phyloP scores from a whole-genome alignment of 129 eudicot species.

The Arctium minus region DNA sequence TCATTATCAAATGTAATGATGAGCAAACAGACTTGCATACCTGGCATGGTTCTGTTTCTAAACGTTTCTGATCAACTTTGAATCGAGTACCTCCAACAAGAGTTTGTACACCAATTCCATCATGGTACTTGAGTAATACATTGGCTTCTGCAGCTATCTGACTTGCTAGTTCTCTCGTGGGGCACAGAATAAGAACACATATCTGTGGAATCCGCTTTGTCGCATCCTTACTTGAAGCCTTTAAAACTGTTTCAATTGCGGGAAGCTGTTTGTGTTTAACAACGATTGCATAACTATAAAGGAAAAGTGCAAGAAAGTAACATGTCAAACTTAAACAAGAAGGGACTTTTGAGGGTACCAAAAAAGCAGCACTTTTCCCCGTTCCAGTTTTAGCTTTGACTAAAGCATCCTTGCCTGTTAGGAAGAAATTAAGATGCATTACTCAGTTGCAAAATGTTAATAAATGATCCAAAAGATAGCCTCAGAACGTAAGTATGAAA shows the following conservation, averaged over 20 bases:
- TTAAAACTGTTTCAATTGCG: conserved; percentile 97
- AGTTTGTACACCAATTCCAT: conserved; percentile 76
- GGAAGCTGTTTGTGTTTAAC: conserved; percentile 95
- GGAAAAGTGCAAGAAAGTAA: not conserved
- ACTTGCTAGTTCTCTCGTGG: conserved; percentile 96
- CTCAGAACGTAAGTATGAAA: not conserved
- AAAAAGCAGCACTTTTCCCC: conserved; percentile 90
- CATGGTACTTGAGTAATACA: conserved; percentile 74
- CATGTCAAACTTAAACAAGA: not conserved
- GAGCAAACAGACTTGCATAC: conserved; percentile 30
- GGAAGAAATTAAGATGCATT: conserved; percentile 1
- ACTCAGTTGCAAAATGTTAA: not conserved
- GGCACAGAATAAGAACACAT: conserved; percentile 79
- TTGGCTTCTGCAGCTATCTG: conserved; percentile 94
- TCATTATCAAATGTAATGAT: not conserved
- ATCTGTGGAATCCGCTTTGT: conserved; percentile 57
- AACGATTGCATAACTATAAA: conserved; percentile 22
- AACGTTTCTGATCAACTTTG: conserved; percentile 76
- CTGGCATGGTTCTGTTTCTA: conserved; percentile 83
- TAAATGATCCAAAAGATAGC: not conserved
- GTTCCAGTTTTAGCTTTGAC: conserved; percentile 94
- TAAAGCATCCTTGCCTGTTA: conserved; percentile 79
- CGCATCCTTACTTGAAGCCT: conserved; percentile 39
- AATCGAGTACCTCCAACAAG: conserved; percentile 96
- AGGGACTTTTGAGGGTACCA: conserved; percentile 50